These are phyloP conservation scores for Heracleum sosnowskyi DNA, from an alignment of 129 eudicot genomes.

Conservation along the genomic window DNA sequence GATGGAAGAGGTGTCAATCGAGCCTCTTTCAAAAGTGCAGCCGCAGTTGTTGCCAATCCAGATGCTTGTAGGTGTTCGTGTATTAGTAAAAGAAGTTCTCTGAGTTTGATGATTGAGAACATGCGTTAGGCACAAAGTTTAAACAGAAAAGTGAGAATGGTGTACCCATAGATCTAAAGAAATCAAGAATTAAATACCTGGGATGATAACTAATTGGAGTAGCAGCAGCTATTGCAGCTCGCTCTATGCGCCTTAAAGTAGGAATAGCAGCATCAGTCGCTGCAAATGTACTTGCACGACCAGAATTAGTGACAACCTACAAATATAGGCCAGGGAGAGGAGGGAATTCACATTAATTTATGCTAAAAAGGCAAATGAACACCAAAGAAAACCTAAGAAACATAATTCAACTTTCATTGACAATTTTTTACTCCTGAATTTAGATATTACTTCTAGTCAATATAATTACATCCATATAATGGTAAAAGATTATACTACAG, in stretches of 20 bases:
- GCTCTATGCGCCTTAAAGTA: slow-evolving; percentile 87
- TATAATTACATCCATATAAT: neutral
- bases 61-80: slow-evolving; percentile 94
- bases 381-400: neutral
- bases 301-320: slow-evolving; percentile 90
- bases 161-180: neutral
- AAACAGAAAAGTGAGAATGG: neutral
- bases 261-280: slow-evolving; percentile 99
- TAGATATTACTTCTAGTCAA: neutral
- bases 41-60: slow-evolving; percentile 70
- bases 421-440: neutral
- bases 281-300: slow-evolving; percentile 91
- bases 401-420: no score
- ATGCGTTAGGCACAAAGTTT: neutral
- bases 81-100: slow-evolving; percentile 87
- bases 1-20: slow-evolving; percentile 77
- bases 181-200: slow-evolving; percentile 29
- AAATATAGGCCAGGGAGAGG: neutral
- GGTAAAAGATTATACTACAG: neutral
- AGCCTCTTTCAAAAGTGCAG: slow-evolving; percentile 77
- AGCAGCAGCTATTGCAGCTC: slow-evolving; percentile 99
- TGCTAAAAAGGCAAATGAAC: neutral
- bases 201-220: slow-evolving; percentile 91
- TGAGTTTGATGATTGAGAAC: slow-evolving; percentile 18
- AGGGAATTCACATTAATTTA: neutral